phyloP scores from a whole-genome alignment of 768 basidiomycete species.

The Lyophyllum shimeji region DNA sequence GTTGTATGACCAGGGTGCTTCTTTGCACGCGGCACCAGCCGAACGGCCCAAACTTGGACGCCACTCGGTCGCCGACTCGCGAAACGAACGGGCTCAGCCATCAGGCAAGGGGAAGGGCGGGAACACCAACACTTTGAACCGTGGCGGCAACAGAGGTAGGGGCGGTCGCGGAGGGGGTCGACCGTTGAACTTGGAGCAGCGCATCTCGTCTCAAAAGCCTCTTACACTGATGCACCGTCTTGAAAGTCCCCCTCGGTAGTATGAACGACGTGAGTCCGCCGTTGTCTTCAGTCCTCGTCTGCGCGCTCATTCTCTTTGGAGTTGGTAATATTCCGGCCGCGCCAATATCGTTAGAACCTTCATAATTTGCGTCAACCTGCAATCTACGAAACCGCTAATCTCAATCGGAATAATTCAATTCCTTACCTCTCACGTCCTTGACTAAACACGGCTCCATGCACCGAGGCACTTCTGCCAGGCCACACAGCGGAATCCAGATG shows the following conservation, averaged over 20 bases:
- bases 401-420: too few relatives aligned
- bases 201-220: conserved; percentile 21
- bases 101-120: conserved; percentile 1
- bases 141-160: conserved; percentile 13
- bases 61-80: conserved; percentile 1
- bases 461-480: too few relatives aligned
- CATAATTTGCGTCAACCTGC: too few relatives aligned
- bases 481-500: background rate
- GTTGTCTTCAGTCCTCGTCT: background rate
- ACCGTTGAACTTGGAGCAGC: conserved; percentile 22
- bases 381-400: too few relatives aligned
- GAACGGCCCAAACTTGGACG: background rate
- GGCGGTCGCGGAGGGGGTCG: conserved; percentile 15
- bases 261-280: conserved; percentile 1
- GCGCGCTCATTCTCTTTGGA: background rate
- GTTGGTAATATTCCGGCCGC: background rate
- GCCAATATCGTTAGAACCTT: background rate
- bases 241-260: conserved; percentile 5
- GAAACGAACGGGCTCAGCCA: conserved; percentile 4
- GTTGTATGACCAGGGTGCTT: background rate
- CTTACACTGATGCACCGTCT: conserved; percentile 21
- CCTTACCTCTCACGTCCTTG: too few relatives aligned
- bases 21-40: background rate
- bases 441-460: too few relatives aligned
- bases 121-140: background rate